Percentiles rank a stretch among this genome's conserved stretches.
Conservation (phyloP, 2,329 filamentous ascomycete species). For the Arthrobotrys sphaeroides region DNA sequence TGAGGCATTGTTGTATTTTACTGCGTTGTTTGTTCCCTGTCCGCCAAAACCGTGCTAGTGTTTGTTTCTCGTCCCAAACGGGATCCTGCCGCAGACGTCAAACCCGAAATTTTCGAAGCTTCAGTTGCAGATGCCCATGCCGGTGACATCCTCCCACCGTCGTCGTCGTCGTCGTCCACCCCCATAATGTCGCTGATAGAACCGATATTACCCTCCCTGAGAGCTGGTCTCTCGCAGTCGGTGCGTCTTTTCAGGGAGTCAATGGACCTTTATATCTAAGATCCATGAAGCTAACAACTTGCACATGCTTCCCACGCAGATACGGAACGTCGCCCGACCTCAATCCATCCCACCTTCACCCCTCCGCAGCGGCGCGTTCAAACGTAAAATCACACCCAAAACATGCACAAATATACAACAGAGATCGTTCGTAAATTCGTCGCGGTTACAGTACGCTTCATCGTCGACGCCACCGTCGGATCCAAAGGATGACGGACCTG, state of each 20-base stretch:
- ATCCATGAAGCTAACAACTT: neutral
- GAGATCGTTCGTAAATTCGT: neutral
- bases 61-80: too few relatives aligned
- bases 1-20: too few relatives aligned
- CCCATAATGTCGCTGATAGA: conserved; percentile 49
- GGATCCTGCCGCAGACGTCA: too few relatives aligned
- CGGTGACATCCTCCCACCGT: neutral
- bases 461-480: too few relatives aligned
- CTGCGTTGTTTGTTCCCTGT: too few relatives aligned
- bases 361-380: conserved; percentile 19
- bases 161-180: neutral
- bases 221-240: conserved; percentile 49
- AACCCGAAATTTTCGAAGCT: conserved; percentile 41
- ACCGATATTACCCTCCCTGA: conserved; percentile 50
- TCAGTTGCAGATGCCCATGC: neutral
- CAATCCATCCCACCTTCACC: conserved; percentile 21
- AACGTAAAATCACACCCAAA: conserved; percentile 32
- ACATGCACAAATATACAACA: neutral
- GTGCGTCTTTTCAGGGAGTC: conserved; percentile 33
- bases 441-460: neutral
- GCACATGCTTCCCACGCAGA: neutral
- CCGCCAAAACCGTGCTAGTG: too few relatives aligned
- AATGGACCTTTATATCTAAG: neutral
- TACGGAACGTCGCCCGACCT: conserved; percentile 30
- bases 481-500: neutral